phyloP scores from a whole-genome alignment of 2,329 filamentous ascomycete genomes.

The Rutstroemia sp. region DNA sequence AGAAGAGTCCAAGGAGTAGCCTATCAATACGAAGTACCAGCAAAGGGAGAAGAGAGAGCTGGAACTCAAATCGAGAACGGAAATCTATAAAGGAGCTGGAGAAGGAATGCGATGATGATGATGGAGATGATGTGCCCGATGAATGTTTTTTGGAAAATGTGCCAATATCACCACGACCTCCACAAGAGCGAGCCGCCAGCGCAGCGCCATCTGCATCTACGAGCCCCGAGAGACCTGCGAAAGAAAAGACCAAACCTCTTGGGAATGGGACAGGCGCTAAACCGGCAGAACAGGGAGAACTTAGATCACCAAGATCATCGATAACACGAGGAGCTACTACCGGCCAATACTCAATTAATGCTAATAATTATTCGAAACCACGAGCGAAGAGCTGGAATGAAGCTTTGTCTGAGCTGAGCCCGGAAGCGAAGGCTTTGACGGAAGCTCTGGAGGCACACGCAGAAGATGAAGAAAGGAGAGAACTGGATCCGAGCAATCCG shows the following conservation, averaged over 20 bases:
- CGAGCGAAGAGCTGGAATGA: conserved; percentile 70
- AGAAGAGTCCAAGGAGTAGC: conserved; percentile 15
- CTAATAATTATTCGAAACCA: conserved; percentile 35
- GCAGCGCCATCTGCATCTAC: conserved; percentile 41
- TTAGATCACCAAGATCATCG: conserved; percentile 39
- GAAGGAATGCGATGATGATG: conserved; percentile 68
- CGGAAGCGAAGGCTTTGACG: conserved; percentile 67
- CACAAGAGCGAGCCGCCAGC: conserved; percentile 47
- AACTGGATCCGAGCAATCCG: conserved; percentile 24
- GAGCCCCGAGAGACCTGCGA: conserved; percentile 25
- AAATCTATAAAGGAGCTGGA: conserved; percentile 67
- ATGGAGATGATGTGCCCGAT: conserved; percentile 71
- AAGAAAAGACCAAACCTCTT: conserved; percentile 23
- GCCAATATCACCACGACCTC: conserved; percentile 67
- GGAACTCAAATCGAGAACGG: conserved; percentile 58
- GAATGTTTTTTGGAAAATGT: conserved; percentile 76
- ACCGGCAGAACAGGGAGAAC: conserved; percentile 50
- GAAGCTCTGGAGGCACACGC: conserved; percentile 76
- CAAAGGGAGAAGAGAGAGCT: conserved; percentile 40
- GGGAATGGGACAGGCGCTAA: conserved; percentile 59
- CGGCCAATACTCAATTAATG: conserved; percentile 55
- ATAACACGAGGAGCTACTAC: conserved; percentile 23
- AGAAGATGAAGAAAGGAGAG: conserved; percentile 50
- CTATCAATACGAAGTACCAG: conserved; percentile 17
- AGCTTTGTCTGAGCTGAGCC: conserved; percentile 59